Evolutionary conservation across 768 basidiomycete species (phyloP), one percentile per base, ranked within the genome.

Genomic region (Hypsizygus marmoreus): DNA sequence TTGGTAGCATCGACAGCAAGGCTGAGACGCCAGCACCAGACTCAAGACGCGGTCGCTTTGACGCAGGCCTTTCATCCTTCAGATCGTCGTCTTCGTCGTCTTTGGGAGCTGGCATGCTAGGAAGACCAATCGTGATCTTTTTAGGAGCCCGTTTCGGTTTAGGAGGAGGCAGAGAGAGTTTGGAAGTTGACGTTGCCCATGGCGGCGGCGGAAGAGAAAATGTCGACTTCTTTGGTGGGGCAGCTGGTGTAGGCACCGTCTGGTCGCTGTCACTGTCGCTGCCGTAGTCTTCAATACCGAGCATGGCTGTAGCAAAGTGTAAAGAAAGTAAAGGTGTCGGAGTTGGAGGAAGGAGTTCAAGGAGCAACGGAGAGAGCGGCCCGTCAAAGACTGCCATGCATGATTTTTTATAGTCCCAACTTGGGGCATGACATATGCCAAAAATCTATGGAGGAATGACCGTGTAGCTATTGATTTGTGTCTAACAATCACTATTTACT

Each of bases 241-340:
- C 36, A 17, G 35, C 30, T 43, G 25, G 46, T n/a, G 35, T 60
- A 13, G 16, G 43, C 24, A 43, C 29, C 8, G 53, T 17, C 6
- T 45, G 47, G 45, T 79, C 78, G 47, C 70, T 67, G 46, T 80
- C 83, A 57, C 71, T 77, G 53, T 86, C 82, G 56, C 65, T 76
- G 67, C 75, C 86, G 56, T 91, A 90, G 71, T 74, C 80, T 57
- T 86, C 87, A 47, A 91, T 73, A 24, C 85, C 86, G 51, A 90
- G 78, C 86, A 89, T 90, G 47, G 36, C 58, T 38, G 28, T 22
- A 20, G 40, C 33, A 17, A 14, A 23, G 40, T 12, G 9, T 16
- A 41, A 23, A 23, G 39, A 14, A 24, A 24, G 12, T 24, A 14
- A 4, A 8, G 4, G 32, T 32, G 16, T 10, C 23, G 17, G 17